phyloP scores from a whole-genome alignment of 345 rosid genomes.

The Citrus unshiu region DNA sequence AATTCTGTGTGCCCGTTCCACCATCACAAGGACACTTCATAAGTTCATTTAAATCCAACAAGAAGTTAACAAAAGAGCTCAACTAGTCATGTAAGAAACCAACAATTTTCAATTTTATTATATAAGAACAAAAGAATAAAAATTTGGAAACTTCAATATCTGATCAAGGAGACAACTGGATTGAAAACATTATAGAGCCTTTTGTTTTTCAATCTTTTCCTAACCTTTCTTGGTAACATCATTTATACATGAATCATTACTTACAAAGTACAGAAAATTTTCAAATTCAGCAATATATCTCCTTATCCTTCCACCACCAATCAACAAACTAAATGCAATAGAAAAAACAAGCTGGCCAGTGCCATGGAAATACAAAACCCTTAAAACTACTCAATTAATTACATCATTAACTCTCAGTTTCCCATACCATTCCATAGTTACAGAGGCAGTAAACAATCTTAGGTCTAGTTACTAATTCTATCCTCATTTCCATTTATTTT shows the following conservation, averaged over 20 bases:
- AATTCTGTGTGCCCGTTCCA: conserved; percentile 17
- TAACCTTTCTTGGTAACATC: not conserved
- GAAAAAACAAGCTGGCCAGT: not conserved
- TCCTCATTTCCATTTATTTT: not conserved
- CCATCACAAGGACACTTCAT: conserved; percentile 18
- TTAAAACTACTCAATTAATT: not conserved
- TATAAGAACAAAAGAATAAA: not conserved
- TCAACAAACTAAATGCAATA: not conserved
- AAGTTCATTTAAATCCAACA: not conserved
- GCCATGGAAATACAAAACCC: not conserved
- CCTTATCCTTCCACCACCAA: not conserved
- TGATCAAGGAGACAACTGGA: not conserved
- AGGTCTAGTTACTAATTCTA: not conserved
- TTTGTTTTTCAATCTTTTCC: not conserved
- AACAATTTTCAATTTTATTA: too few species aligned
- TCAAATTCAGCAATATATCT: not conserved
- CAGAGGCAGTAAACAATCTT: not conserved
- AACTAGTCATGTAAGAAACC: not conserved
- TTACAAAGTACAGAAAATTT: not conserved
- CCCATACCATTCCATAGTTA: not conserved
- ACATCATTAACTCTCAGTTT: not conserved
- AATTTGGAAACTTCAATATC: not conserved
- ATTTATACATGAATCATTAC: not conserved
- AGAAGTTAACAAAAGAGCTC: conserved; percentile 1
- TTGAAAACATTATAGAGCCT: not conserved